phyloP scores from a whole-genome alignment of 179 eudicot genomes.

The Spinacia oleracea region DNA sequence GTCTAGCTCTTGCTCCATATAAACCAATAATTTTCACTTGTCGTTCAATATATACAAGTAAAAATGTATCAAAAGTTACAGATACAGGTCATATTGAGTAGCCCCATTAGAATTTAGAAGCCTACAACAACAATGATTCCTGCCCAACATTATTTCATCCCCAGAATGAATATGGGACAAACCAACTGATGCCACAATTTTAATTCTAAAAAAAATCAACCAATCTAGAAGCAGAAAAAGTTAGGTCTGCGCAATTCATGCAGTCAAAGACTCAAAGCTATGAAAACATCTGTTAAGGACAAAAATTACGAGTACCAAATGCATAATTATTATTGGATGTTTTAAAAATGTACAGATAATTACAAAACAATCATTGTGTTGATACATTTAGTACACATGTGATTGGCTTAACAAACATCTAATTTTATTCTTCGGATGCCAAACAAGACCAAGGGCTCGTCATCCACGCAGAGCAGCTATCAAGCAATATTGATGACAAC shows the following conservation, averaged over 20 bases:
- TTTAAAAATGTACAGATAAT: not conserved
- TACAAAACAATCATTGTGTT: not conserved
- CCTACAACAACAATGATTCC: not conserved
- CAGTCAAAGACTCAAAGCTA: not conserved
- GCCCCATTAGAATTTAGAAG: too few species aligned
- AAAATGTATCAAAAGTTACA: not conserved
- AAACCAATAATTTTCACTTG: slow-evolving; percentile 96
- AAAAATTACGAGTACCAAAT: not conserved
- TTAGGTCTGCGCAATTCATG: not conserved
- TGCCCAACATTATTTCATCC: not conserved
- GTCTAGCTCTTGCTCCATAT: slow-evolving; percentile 95
- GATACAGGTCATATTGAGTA: too few species aligned
- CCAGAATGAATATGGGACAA: not conserved
- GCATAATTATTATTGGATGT: not conserved
- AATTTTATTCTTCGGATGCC: not conserved
- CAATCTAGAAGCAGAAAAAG: not conserved
- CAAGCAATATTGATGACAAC: slow-evolving; percentile 86
- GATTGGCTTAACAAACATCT: slow-evolving; percentile 1
- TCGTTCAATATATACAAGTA: not conserved
- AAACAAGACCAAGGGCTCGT: not conserved
- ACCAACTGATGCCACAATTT: not conserved
- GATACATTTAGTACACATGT: not conserved
- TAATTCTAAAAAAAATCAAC: not conserved
- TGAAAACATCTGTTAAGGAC: not conserved
- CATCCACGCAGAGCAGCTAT: not conserved